phyloP scores from a whole-genome alignment of 2,329 filamentous ascomycete species.

The Tolypocladium tropicale region DNA sequence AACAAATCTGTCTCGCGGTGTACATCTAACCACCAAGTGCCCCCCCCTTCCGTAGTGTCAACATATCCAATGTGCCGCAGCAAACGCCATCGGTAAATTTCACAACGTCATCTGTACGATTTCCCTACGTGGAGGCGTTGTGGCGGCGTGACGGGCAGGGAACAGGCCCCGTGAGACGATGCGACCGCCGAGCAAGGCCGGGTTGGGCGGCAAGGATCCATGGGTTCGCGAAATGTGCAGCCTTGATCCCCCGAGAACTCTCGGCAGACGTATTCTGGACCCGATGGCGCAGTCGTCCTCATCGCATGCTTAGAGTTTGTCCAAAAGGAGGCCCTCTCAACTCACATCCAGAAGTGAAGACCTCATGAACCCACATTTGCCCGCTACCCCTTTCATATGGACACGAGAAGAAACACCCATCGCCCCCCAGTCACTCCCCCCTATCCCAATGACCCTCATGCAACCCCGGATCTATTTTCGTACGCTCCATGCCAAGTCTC shows the following conservation, averaged over 20 bases:
- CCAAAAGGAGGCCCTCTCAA: too few relatives aligned
- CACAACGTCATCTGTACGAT: background rate
- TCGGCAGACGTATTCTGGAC: background rate
- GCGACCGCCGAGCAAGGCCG: background rate
- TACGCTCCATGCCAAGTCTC: background rate
- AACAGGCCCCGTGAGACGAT: background rate
- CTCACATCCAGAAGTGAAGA: too few relatives aligned
- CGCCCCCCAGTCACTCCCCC: background rate
- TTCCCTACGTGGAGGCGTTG: background rate
- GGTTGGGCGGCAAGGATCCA: background rate
- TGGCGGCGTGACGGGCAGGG: background rate
- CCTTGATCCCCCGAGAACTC: background rate
- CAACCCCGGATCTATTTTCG: background rate
- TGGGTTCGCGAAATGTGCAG: too few relatives aligned
- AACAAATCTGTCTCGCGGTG: too few relatives aligned
- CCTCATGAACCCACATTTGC: too few relatives aligned
- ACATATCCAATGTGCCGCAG: too few relatives aligned
- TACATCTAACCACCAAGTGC: too few relatives aligned
- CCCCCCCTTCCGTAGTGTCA: too few relatives aligned
- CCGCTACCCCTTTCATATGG: background rate
- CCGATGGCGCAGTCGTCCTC: too few relatives aligned
- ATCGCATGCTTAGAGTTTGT: too few relatives aligned
- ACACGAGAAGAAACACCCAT: background rate
- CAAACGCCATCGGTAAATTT: background rate
- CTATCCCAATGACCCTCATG: background rate